Evolutionary conservation across 495 filamentous ascomycete species (phyloP).

Genomic region (Pyronema domesticum): DNA sequence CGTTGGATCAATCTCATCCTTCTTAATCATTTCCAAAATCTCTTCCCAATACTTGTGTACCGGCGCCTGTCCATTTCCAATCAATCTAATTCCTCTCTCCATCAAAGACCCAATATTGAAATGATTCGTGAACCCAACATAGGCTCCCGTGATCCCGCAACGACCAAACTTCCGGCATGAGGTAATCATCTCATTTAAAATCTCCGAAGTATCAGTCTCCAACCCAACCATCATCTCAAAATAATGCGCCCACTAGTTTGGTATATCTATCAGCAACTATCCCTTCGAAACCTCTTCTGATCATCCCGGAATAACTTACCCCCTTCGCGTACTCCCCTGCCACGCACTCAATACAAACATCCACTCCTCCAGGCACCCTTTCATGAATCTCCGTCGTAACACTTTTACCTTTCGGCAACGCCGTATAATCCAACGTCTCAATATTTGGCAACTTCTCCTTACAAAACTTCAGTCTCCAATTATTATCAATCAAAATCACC

Average conservation of each 20-base stretch:
- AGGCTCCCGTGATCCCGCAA: slow-evolving; percentile 61
- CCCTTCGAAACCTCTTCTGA: too few species aligned
- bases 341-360: slow-evolving; percentile 68
- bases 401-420: slow-evolving; percentile 35
- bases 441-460: slow-evolving; percentile 44
- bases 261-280: too few species aligned
- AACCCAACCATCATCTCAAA: slow-evolving; percentile 32
- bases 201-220: slow-evolving; percentile 76
- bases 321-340: slow-evolving; percentile 49
- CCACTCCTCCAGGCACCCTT: slow-evolving; percentile 47
- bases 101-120: slow-evolving; percentile 51
- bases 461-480: slow-evolving; percentile 55
- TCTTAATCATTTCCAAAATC: slow-evolving; percentile 49
- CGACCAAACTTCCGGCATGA: slow-evolving; percentile 58
- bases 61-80: slow-evolving; percentile 54
- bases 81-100: slow-evolving; percentile 67
- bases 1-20: slow-evolving; percentile 54
- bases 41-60: slow-evolving; percentile 47
- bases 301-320: neutral
- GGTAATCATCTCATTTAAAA: slow-evolving; percentile 75
- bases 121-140: slow-evolving; percentile 34
- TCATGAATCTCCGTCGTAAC: slow-evolving; percentile 59
- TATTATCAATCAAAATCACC: slow-evolving; percentile 67
- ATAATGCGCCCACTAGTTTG: neutral
- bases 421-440: slow-evolving; percentile 40